These are phyloP conservation scores for Golubevia sp. DNA, from an alignment of 1,284 basidiomycete genomes.

Conservation along the genomic window DNA sequence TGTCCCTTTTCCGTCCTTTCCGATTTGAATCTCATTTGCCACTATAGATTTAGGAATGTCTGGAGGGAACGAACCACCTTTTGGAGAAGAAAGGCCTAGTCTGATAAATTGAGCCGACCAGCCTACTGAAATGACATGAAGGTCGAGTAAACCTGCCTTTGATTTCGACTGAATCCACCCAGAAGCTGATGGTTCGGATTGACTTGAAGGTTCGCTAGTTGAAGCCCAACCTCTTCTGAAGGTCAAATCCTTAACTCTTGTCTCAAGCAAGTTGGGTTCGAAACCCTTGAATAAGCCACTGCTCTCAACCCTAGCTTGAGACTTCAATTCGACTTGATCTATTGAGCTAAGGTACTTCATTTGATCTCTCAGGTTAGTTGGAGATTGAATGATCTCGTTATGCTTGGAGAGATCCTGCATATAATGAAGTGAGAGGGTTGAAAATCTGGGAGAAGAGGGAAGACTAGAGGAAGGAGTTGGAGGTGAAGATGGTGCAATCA, in stretches of 20 bases:
- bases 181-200: too few species aligned
- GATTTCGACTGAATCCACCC: slow-evolving; percentile 11
- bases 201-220: too few species aligned
- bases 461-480: slow-evolving; percentile 1
- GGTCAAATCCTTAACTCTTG: slow-evolving; percentile 13
- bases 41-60: too few species aligned
- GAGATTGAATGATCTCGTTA: not conserved
- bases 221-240: slow-evolving; percentile 28
- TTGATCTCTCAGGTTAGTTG: slow-evolving; percentile 13
- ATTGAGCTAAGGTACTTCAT: slow-evolving; percentile 20
- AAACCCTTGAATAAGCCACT: slow-evolving; percentile 35
- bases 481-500: slow-evolving; percentile 25
- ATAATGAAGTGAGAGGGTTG: slow-evolving; percentile 32
- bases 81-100: not conserved
- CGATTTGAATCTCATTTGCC: too few species aligned
- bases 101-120: slow-evolving; percentile 46
- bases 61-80: too few species aligned
- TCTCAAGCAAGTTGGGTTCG: not conserved
- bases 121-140: slow-evolving; percentile 40
- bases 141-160: slow-evolving; percentile 1
- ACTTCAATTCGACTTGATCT: slow-evolving; percentile 26
- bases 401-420: slow-evolving; percentile 16
- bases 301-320: slow-evolving; percentile 22
- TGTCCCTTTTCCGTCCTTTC: too few species aligned
- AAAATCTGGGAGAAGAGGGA: slow-evolving; percentile 10